phyloP scores from a whole-genome alignment of 768 basidiomycete genomes.

The Macrolepiota dolichaula region DNA sequence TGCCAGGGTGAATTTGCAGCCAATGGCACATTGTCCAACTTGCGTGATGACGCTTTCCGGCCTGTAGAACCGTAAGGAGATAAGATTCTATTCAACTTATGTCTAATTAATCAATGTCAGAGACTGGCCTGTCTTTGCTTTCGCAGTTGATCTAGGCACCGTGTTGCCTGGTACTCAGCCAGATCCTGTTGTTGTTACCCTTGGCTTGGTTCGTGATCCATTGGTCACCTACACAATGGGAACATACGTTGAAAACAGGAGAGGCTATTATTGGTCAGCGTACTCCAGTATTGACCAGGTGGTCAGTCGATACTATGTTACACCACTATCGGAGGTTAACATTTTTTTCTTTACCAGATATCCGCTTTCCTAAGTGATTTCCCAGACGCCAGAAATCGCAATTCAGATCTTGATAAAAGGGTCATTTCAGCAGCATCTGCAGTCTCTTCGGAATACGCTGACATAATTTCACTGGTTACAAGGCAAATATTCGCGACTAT shows the following conservation, averaged over 20 bases:
- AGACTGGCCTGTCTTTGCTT: slow-evolving; percentile 45
- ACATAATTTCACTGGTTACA: slow-evolving; percentile 37
- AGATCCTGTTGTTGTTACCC: slow-evolving; percentile 26
- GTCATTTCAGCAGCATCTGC: slow-evolving; percentile 32
- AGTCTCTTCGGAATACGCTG: slow-evolving; percentile 36
- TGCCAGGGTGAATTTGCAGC: slow-evolving; percentile 37
- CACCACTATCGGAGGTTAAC: slow-evolving; percentile 10
- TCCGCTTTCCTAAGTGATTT: slow-evolving; percentile 39
- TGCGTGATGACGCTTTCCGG: slow-evolving; percentile 37
- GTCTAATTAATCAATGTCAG: slow-evolving; percentile 5
- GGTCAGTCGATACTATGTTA: slow-evolving; percentile 20
- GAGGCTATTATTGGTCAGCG: slow-evolving; percentile 34
- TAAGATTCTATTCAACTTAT: not conserved
- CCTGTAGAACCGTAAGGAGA: slow-evolving; percentile 20
- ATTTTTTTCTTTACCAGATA: slow-evolving; percentile 27
- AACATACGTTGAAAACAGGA: slow-evolving; percentile 24
- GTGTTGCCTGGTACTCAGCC: slow-evolving; percentile 22
- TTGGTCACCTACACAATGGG: slow-evolving; percentile 25
- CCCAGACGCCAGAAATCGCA: slow-evolving; percentile 29
- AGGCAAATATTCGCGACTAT: slow-evolving; percentile 43
- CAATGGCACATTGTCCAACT: slow-evolving; percentile 34
- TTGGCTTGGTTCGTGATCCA: slow-evolving; percentile 37
- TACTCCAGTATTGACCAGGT: slow-evolving; percentile 26
- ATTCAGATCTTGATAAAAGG: slow-evolving; percentile 34
- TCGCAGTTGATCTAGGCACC: slow-evolving; percentile 41